Evolutionary conservation across 2,329 filamentous ascomycete species (phyloP).

Genomic region (Botrytis porri): DNA sequence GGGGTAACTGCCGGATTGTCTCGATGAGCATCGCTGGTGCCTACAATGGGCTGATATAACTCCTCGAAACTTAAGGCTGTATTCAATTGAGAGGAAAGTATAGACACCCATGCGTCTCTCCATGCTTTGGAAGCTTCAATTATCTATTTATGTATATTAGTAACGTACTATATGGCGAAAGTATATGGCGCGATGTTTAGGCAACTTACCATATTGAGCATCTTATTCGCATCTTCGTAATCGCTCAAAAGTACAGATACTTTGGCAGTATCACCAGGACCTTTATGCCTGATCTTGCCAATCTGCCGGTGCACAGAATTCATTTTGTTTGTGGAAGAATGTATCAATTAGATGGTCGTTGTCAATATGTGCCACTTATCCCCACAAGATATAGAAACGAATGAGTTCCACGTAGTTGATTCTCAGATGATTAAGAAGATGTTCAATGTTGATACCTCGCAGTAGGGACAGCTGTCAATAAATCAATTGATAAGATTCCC

Average conservation of each 20-base stretch:
- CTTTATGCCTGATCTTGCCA: constrained; percentile 64
- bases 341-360: constrained; percentile 10
- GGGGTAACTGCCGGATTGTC: constrained; percentile 60
- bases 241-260: constrained; percentile 72
- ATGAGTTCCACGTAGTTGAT: constrained; percentile 8
- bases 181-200: background rate
- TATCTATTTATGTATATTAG: constrained; percentile 50
- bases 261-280: constrained; percentile 72
- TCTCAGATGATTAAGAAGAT: background rate
- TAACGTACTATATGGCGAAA: background rate
- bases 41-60: constrained; percentile 74
- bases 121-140: constrained; percentile 73
- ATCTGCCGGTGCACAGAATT: constrained; percentile 72
- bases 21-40: constrained; percentile 56
- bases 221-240: constrained; percentile 74
- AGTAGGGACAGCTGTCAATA: constrained; percentile 6
- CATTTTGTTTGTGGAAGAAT: constrained; percentile 46
- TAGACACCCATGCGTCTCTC: constrained; percentile 74
- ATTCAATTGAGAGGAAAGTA: constrained; percentile 66
- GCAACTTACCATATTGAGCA: constrained; percentile 63
- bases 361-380: constrained; percentile 10
- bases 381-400: constrained; percentile 1
- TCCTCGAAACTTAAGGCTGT: constrained; percentile 66
- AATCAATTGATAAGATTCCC: constrained; percentile 2
- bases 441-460: background rate